Conservation (phyloP, 257 asterid genomes). For the Gardenia jasminoides region DNA sequence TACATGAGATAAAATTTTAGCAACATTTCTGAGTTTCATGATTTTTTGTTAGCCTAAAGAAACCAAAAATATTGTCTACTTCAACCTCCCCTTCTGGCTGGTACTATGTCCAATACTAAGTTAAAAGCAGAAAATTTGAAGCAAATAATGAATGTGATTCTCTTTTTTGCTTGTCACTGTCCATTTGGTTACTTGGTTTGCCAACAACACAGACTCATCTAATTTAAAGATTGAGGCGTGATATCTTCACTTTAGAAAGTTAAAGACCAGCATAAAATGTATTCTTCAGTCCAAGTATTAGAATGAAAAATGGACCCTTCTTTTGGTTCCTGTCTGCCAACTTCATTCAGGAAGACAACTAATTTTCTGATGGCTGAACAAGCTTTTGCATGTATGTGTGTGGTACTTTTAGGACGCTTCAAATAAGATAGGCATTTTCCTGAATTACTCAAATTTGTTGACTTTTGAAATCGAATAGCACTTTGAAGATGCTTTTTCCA, state of each 20-base stretch:
- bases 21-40: not conserved
- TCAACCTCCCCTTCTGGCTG: not conserved
- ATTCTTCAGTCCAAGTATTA: not conserved
- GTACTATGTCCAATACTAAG: not conserved
- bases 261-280: not conserved
- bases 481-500: not conserved
- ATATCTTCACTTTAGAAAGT: not conserved
- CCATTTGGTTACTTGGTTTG: not conserved
- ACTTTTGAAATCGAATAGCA: not conserved
- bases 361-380: not conserved
- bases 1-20: not conserved
- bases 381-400: not conserved
- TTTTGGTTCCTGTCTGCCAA: not conserved
- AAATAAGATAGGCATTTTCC: not conserved
- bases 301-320: not conserved
- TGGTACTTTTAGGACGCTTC: not conserved
- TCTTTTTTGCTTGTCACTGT: not conserved
- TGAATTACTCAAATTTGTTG: not conserved
- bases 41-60: too few species aligned
- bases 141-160: not conserved
- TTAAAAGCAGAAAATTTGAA: not conserved
- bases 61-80: not conserved
- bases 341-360: not conserved
- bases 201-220: not conserved
- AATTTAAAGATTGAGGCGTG: not conserved